phyloP scores from a whole-genome alignment of 495 filamentous ascomycete genomes.

The Hyaloscypha bicolor region DNA sequence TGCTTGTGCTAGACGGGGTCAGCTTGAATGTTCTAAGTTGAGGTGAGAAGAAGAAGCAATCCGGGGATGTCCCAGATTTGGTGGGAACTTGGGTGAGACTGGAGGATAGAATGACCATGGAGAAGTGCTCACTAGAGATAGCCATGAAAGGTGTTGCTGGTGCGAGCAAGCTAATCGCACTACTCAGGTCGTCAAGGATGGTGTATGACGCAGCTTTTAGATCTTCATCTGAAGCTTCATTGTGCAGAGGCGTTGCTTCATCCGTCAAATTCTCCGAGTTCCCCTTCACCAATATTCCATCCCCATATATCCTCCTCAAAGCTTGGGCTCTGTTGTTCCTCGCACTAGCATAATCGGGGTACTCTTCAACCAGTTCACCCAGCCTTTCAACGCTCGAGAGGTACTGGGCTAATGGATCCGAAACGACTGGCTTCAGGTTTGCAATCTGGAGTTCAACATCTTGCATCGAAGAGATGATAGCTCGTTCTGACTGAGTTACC shows the following conservation, averaged over 20 bases:
- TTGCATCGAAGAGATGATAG: slow-evolving; percentile 52
- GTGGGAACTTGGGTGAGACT: neutral
- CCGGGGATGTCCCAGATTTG: neutral
- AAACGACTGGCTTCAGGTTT: slow-evolving; percentile 28
- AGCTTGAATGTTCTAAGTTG: neutral
- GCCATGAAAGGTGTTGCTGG: slow-evolving; percentile 46
- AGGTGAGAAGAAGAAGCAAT: no score
- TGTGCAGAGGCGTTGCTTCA: slow-evolving; percentile 9
- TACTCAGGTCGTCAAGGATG: slow-evolving; percentile 61
- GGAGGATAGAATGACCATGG: neutral
- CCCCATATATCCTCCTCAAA: slow-evolving; percentile 59
- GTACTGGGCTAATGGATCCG: slow-evolving; percentile 39
- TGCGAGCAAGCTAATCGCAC: slow-evolving; percentile 68
- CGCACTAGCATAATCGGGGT: slow-evolving; percentile 72
- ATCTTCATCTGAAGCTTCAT: slow-evolving; percentile 7
- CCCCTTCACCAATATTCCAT: slow-evolving; percentile 37
- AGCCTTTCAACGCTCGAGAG: slow-evolving; percentile 47
- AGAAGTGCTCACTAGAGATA: slow-evolving; percentile 37
- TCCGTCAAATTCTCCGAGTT: slow-evolving; percentile 28
- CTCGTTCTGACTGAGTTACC: slow-evolving; percentile 43
- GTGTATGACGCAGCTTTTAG: slow-evolving; percentile 36
- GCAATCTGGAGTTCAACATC: slow-evolving; percentile 50
- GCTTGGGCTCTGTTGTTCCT: slow-evolving; percentile 80
- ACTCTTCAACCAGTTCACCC: slow-evolving; percentile 52
- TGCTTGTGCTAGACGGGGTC: slow-evolving; percentile 41